A percentile compares a stretch with the other conserved stretches of the same genome.
Evolutionary conservation across 208 protist species (phyloP).

Genomic region (Novymonas esmeraldas): DNA sequence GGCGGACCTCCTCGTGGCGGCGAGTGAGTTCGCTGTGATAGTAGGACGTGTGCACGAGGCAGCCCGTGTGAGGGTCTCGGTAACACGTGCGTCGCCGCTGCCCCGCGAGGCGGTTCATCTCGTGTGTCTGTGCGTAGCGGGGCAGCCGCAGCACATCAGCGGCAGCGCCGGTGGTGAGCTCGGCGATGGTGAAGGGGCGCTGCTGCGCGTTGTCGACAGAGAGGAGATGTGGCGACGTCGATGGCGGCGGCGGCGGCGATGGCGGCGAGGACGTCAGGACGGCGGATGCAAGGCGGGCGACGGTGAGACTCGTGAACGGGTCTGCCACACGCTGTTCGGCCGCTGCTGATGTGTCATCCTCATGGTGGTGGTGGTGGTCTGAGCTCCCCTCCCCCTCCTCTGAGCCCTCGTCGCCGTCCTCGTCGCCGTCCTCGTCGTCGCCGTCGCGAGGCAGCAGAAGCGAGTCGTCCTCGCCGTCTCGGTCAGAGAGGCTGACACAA

Average conservation of each 20-base stretch:
- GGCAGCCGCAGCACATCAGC: slow-evolving; percentile 19
- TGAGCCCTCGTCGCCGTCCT: neutral
- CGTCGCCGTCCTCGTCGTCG: neutral
- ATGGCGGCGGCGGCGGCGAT: neutral
- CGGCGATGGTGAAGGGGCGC: slow-evolving; percentile 22
- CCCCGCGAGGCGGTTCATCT: slow-evolving; percentile 37
- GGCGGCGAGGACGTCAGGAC: neutral
- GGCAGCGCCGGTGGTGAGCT: slow-evolving; percentile 9
- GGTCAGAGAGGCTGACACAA: neutral
- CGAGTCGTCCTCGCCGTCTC: neutral
- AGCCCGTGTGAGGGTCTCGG: slow-evolving; percentile 35
- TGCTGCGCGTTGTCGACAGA: slow-evolving; percentile 16
- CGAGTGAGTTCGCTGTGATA: slow-evolving; percentile 31
- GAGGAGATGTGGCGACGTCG: slow-evolving; percentile 1
- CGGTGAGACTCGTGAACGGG: slow-evolving; percentile 19
- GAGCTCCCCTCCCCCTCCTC: neutral
- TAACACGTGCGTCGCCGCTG: slow-evolving; percentile 28
- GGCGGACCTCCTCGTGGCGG: slow-evolving; percentile 36
- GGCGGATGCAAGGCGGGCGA: slow-evolving; percentile 1
- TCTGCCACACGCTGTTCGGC: neutral
- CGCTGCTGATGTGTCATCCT: too few species aligned
- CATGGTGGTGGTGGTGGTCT: too few species aligned
- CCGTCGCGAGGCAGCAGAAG: neutral
- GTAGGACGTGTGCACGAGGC: slow-evolving; percentile 30
- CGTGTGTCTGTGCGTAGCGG: slow-evolving; percentile 35